A percentile compares a stretch with the other conserved stretches of the same genome.
Conservation (phyloP, 2,329 filamentous ascomycete species). For the Pseudocercospora vitis region DNA sequence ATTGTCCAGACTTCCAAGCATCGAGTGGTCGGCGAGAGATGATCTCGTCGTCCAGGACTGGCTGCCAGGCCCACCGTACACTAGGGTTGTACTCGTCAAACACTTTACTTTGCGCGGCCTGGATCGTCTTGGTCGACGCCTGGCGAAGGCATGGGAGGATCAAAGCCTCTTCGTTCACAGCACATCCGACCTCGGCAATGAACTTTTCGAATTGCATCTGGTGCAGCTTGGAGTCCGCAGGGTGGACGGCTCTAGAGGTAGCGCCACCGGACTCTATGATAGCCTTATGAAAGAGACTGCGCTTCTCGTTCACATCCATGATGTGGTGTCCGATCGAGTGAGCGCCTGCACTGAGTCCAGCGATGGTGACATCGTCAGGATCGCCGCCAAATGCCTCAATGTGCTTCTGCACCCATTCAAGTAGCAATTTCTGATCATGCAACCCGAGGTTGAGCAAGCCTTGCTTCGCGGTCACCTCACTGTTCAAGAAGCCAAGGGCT, state of each 20-base stretch:
- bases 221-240: conserved; percentile 43
- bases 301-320: conserved; percentile 48
- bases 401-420: conserved; percentile 45
- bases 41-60: conserved; percentile 63
- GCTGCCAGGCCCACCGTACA: conserved; percentile 63
- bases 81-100: conserved; percentile 51
- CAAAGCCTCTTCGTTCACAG: conserved; percentile 31
- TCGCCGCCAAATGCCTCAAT: conserved; percentile 45
- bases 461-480: conserved; percentile 50
- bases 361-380: conserved; percentile 31
- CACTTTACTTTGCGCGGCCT: conserved; percentile 44
- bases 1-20: conserved; percentile 57
- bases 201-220: conserved; percentile 49
- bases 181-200: conserved; percentile 40
- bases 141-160: conserved; percentile 47
- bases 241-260: conserved; percentile 49
- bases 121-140: conserved; percentile 40
- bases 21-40: conserved; percentile 60
- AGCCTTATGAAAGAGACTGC: conserved; percentile 47
- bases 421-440: conserved; percentile 42
- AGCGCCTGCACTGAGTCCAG: conserved; percentile 56
- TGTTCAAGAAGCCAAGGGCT: conserved; percentile 67
- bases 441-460: conserved; percentile 51
- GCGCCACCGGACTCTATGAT: conserved; percentile 51
- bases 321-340: conserved; percentile 70